Evolutionary conservation across 2,329 filamentous ascomycete genomes (phyloP).

Genomic region (Scolecobasidium constrictum): DNA sequence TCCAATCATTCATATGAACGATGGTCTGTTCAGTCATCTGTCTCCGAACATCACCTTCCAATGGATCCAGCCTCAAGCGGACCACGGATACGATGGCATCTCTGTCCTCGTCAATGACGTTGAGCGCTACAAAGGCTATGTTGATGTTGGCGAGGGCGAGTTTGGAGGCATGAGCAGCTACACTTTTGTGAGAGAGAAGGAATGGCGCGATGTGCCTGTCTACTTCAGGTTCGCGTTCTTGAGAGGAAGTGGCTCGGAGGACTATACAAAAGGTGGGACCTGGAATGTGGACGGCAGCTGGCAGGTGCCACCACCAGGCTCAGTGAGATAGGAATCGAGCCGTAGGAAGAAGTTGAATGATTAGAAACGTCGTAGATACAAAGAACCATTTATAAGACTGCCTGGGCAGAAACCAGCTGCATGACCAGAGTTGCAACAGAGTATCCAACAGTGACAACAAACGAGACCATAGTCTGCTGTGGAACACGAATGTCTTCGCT

Average conservation of each 20-base stretch:
- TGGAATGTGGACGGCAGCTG: constrained; percentile 57
- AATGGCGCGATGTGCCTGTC: constrained; percentile 36
- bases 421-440: too few species aligned
- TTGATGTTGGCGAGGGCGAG: constrained; percentile 37
- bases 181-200: constrained; percentile 46
- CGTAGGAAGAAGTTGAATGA: too few species aligned
- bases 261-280: constrained; percentile 65
- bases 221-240: constrained; percentile 73
- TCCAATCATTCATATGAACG: constrained; percentile 30
- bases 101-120: constrained; percentile 79
- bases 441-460: too few species aligned
- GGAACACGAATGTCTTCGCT: too few species aligned
- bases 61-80: constrained; percentile 24
- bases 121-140: constrained; percentile 63
- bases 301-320: constrained; percentile 53
- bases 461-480: too few species aligned
- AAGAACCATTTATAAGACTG: too few species aligned
- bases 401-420: too few species aligned
- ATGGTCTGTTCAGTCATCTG: constrained; percentile 24
- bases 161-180: constrained; percentile 36
- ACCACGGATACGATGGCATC: constrained; percentile 53
- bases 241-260: constrained; percentile 50
- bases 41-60: constrained; percentile 52
- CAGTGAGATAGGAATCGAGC: constrained; percentile 24
- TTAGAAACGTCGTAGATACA: neutral